phyloP scores from a whole-genome alignment of 352 stramenopile genomes.

The Pythium biforme region DNA sequence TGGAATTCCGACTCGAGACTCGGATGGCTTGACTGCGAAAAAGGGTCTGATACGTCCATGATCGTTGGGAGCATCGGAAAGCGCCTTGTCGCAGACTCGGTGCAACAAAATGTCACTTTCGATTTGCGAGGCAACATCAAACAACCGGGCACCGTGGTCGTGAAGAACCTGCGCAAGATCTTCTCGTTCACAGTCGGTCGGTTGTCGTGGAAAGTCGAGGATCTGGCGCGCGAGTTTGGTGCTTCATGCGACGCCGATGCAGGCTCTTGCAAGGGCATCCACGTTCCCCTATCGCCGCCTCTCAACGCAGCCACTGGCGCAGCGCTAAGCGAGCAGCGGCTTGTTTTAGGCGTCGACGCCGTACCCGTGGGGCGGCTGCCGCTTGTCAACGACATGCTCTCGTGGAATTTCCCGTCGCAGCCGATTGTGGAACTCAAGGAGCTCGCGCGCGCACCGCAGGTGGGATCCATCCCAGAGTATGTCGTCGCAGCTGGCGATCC shows the following conservation, averaged over 20 bases:
- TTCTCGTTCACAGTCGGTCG: constrained; percentile 42
- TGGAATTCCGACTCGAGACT: background rate
- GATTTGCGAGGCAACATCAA: background rate
- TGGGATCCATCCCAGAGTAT: background rate
- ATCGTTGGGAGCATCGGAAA: constrained; percentile 42
- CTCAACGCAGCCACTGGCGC: background rate
- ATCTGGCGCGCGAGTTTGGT: constrained; percentile 27
- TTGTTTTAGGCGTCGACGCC: background rate
- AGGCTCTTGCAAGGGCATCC: background rate
- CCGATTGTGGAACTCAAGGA: background rate
- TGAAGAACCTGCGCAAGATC: constrained; percentile 35
- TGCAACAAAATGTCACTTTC: constrained; percentile 13
- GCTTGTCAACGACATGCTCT: background rate
- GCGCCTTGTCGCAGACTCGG: constrained; percentile 33
- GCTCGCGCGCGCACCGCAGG: background rate
- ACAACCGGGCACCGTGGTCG: constrained; percentile 6
- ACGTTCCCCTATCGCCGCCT: background rate
- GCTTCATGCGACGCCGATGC: background rate
- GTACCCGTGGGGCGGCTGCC: background rate
- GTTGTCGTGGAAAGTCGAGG: constrained; percentile 32
- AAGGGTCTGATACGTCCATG: constrained; percentile 18
- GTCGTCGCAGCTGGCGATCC: background rate
- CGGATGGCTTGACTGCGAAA: background rate
- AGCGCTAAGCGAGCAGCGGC: background rate
- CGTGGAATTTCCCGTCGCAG: background rate